These are phyloP conservation scores for Priceomyces medius DNA, from an alignment of 805 yeast genomes.

Conservation along the genomic window DNA sequence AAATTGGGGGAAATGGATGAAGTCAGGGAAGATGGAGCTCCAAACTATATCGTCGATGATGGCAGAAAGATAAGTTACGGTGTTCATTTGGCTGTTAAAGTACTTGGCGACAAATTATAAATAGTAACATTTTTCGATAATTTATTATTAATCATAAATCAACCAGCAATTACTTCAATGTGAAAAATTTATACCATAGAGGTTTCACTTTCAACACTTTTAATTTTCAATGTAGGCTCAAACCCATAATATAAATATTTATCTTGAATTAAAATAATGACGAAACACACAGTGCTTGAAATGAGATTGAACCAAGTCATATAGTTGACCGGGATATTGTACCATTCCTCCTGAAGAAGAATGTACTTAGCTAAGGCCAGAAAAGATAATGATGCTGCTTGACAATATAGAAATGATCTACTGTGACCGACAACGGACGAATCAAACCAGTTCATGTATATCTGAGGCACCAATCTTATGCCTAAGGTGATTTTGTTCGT, in stretches of 20 bases:
- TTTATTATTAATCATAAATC: neutral
- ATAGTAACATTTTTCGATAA: neutral
- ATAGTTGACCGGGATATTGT: constrained; percentile 20
- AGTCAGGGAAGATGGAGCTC: neutral
- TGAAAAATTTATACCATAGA: neutral
- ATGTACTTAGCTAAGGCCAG: constrained; percentile 10
- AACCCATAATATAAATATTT: constrained; percentile 7
- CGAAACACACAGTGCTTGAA: constrained; percentile 1
- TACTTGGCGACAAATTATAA: constrained; percentile 55
- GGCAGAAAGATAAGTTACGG: constrained; percentile 62
- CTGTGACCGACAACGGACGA: constrained; percentile 21
- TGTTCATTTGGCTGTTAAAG: constrained; percentile 64
- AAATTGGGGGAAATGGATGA: constrained; percentile 4
- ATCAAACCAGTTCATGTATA: constrained; percentile 39
- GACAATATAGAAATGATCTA: constrained; percentile 5
- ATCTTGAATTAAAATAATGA: constrained; percentile 8
- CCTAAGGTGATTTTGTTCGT: constrained; percentile 21
- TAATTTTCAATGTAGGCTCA: constrained; percentile 4
- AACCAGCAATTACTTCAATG: neutral
- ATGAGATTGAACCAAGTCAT: constrained; percentile 13
- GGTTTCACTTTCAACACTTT: neutral
- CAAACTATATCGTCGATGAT: constrained; percentile 40
- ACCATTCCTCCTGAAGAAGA: constrained; percentile 14
- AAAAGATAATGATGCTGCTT: constrained; percentile 7
- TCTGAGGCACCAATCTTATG: constrained; percentile 40